A percentile compares a stretch with the other conserved stretches of the same genome.
These are phyloP conservation scores for Strobilomyces dryophilus DNA, from an alignment of 768 basidiomycete genomes.

Conservation along the genomic window DNA sequence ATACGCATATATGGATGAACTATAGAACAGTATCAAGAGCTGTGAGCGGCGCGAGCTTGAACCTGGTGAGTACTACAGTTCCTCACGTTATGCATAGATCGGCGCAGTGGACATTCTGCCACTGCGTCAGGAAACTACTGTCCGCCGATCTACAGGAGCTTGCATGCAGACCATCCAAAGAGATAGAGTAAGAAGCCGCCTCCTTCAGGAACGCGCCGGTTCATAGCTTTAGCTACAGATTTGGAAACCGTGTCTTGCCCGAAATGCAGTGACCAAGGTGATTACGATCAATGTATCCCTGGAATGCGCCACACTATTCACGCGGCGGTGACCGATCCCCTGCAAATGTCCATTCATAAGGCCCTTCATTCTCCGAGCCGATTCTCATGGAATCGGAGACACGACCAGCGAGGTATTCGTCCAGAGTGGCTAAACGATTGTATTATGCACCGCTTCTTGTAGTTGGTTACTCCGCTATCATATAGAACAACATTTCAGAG, in stretches of 20 bases:
- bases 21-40: no score
- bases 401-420: conserved; percentile 41
- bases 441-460: no score
- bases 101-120: conserved; percentile 27
- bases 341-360: conserved; percentile 43
- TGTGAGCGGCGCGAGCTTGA: no score
- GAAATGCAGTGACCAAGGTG: conserved; percentile 32
- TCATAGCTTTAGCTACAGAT: conserved; percentile 28
- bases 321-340: conserved; percentile 44
- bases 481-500: no score
- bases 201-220: not conserved
- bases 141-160: conserved; percentile 49
- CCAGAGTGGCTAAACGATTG: no score
- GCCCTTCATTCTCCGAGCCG: conserved; percentile 54
- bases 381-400: conserved; percentile 43
- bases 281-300: conserved; percentile 1
- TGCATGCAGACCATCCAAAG: conserved; percentile 58
- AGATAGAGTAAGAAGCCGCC: conserved; percentile 10
- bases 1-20: no score
- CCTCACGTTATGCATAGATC: no score
- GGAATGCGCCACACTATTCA: conserved; percentile 29
- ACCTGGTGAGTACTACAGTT: no score
- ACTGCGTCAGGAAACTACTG: conserved; percentile 56
- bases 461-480: no score
- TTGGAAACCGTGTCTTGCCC: conserved; percentile 47